These are phyloP conservation scores for Colletotrichum sp. DNA, from an alignment of 2,329 filamentous ascomycete species.

Conservation along the genomic window DNA sequence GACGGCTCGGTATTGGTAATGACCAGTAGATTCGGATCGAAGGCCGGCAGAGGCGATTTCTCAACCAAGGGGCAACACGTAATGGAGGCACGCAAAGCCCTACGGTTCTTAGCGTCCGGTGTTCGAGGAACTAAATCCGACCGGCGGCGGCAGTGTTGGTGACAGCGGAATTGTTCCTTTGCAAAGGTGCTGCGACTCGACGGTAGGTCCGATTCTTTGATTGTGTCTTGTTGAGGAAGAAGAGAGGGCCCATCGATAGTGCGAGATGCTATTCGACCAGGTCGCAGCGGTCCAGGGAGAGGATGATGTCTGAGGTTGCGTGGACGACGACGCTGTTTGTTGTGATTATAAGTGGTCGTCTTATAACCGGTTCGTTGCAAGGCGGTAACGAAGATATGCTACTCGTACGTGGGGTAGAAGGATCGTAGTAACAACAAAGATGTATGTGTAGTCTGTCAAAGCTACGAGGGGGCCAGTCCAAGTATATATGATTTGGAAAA, in stretches of 20 bases:
- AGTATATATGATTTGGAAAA: background rate
- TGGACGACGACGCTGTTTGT: background rate
- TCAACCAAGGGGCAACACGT: background rate
- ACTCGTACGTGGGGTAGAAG: background rate
- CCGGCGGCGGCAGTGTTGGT: background rate
- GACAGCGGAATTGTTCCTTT: slow-evolving; percentile 5
- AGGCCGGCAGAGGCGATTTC: background rate
- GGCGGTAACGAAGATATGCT: background rate
- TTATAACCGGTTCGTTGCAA: background rate
- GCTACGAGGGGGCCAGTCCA: background rate
- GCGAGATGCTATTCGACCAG: background rate
- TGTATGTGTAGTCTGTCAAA: background rate
- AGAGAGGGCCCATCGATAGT: background rate
- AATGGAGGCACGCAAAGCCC: background rate
- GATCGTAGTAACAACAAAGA: background rate
- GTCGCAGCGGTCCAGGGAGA: background rate
- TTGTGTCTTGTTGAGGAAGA: background rate
- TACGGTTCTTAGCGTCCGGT: background rate
- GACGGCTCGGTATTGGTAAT: slow-evolving; percentile 15
- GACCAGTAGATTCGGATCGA: slow-evolving; percentile 3
- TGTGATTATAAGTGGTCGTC: slow-evolving; percentile 6
- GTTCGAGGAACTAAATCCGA: background rate
- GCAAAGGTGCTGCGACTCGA: background rate
- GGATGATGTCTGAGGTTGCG: background rate
- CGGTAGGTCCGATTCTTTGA: background rate